These are phyloP conservation scores for Quercus alba DNA, from an alignment of 306 rosid species.

Conservation along the genomic window DNA sequence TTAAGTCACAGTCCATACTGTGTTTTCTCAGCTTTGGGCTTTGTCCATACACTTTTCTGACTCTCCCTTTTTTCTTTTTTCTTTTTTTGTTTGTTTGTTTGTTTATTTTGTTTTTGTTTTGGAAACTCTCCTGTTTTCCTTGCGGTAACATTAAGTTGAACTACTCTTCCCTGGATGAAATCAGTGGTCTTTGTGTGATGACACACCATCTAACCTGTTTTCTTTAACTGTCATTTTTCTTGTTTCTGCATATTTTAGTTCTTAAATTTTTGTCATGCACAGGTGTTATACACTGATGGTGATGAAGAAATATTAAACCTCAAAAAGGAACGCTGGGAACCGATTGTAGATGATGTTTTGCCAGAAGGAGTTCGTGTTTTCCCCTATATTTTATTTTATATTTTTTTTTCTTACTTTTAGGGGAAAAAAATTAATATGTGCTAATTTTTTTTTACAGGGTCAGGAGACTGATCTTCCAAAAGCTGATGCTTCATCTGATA, in stretches of 20 bases:
- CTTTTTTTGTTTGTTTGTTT: too few species aligned
- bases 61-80: too few species aligned
- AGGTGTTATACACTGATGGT: constrained; percentile 67
- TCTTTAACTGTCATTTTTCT: constrained; percentile 2
- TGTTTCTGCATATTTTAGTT: constrained; percentile 2
- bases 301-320: constrained; percentile 60
- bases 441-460: constrained; percentile 26
- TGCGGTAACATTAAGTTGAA: constrained; percentile 15
- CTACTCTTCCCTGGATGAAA: neutral
- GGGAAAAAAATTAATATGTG: neutral
- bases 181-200: neutral
- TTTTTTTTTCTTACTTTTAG: neutral
- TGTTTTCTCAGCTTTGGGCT: constrained; percentile 18
- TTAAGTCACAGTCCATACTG: neutral
- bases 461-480: constrained; percentile 36
- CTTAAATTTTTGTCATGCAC: constrained; percentile 4
- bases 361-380: constrained; percentile 44
- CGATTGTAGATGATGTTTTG: constrained; percentile 25
- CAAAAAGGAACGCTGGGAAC: constrained; percentile 49
- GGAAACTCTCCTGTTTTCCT: constrained; percentile 2
- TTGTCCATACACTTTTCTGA: constrained; percentile 13
- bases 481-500: constrained; percentile 33
- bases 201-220: neutral
- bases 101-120: too few species aligned
- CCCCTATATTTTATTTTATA: neutral